Evolutionary conservation across 2,329 filamentous ascomycete species (phyloP).

Genomic region (Claviceps lovelessii): DNA sequence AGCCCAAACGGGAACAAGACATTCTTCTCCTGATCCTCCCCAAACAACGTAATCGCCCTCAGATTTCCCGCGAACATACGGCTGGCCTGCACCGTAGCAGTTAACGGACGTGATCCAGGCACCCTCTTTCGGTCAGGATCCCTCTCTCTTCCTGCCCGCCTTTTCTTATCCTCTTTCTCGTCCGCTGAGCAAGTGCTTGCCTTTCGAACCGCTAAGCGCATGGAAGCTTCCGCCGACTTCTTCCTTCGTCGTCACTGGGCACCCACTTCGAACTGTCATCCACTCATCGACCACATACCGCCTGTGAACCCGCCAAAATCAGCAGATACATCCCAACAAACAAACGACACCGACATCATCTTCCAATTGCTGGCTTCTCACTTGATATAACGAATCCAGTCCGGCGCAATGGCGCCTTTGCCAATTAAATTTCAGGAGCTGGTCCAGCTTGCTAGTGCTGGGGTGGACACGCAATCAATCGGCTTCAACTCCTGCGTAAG

Average conservation of each 20-base stretch:
- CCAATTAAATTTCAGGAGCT: conserved; percentile 91
- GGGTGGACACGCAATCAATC: conserved; percentile 40
- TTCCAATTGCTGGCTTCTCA: conserved; percentile 8
- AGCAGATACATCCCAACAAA: conserved; percentile 8
- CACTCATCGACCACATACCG: conserved; percentile 6
- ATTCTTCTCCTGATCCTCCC: conserved; percentile 8
- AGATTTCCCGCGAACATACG: conserved; percentile 9
- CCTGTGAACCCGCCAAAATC: conserved; percentile 11
- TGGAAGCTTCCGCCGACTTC: conserved; percentile 22
- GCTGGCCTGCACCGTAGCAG: conserved; percentile 15
- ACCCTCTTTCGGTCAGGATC: conserved; percentile 7
- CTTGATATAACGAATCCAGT: conserved; percentile 12
- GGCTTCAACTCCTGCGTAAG: conserved; percentile 66
- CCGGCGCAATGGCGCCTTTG: conserved; percentile 48
- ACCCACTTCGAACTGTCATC: conserved; percentile 6
- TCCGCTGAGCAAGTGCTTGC: conserved; percentile 3
- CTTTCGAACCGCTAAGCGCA: conserved; percentile 20
- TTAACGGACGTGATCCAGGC: conserved; percentile 10
- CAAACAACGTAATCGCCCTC: conserved; percentile 7
- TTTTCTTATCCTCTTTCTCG: conserved; percentile 7
- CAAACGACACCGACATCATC: background rate
- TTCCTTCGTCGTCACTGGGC: conserved; percentile 11
- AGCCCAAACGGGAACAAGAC: conserved; percentile 16
- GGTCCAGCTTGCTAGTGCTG: conserved; percentile 47
- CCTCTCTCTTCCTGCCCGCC: conserved; percentile 10